A percentile compares a stretch with the other conserved stretches of the same genome.
Conservation (phyloP, 208 protist genomes). For the Leishmania tropica region DNA sequence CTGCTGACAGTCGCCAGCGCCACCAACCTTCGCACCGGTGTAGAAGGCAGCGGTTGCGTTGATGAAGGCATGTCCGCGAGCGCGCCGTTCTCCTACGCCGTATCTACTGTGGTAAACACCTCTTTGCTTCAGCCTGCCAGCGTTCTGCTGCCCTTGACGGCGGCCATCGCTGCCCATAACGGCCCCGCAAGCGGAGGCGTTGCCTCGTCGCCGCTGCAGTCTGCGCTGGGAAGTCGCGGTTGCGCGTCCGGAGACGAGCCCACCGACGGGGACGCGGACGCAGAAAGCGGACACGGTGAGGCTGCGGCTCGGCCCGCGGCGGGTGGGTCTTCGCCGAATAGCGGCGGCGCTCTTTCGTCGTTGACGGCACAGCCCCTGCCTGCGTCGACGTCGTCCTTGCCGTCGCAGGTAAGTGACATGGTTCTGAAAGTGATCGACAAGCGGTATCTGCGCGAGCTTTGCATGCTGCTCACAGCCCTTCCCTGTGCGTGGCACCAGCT, state of each 20-base stretch:
- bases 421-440: constrained; percentile 53
- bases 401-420: constrained; percentile 32
- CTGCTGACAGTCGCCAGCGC: neutral
- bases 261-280: neutral
- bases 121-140: constrained; percentile 44
- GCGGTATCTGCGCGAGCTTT: constrained; percentile 70
- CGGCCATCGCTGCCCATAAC: constrained; percentile 17
- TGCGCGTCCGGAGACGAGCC: constrained; percentile 16
- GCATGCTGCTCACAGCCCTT: constrained; percentile 59
- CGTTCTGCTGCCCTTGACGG: constrained; percentile 30
- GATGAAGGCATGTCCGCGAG: constrained; percentile 9
- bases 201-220: constrained; percentile 9
- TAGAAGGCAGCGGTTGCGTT: neutral
- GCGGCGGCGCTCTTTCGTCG: neutral
- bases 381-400: neutral
- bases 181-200: constrained; percentile 11
- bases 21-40: neutral
- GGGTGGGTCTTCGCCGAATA: neutral
- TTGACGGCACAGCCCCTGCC: neutral
- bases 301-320: neutral
- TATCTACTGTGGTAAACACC: constrained; percentile 44
- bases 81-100: constrained; percentile 19
- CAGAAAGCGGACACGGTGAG: neutral
- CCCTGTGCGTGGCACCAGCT: constrained; percentile 65
- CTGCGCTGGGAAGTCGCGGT: neutral